A percentile compares a stretch with the other conserved stretches of the same genome.
Evolutionary conservation across 495 filamentous ascomycete species (phyloP).

Genomic region (Talaromyces borbonicus): DNA sequence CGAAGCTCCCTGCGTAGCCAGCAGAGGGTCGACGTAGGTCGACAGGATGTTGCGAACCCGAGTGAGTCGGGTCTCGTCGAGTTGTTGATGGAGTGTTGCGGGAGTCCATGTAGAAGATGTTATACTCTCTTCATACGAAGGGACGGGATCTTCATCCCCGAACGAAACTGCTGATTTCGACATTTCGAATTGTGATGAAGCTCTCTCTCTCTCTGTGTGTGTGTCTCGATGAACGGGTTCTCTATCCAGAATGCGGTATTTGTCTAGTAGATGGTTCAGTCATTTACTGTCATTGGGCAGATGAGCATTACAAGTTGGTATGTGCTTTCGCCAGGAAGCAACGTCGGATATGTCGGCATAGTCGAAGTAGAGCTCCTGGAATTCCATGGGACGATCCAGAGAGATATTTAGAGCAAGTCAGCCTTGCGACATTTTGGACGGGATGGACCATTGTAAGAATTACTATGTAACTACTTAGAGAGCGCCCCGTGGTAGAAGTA

Average conservation of each 20-base stretch:
- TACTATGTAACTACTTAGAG: too few relatives aligned
- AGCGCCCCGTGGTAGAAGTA: background rate
- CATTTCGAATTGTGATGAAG: too few relatives aligned
- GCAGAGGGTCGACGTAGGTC: constrained; percentile 17
- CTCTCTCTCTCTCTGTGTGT: too few relatives aligned
- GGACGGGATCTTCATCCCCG: background rate
- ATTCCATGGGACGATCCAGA: background rate
- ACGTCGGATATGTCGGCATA: background rate
- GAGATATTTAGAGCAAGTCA: background rate
- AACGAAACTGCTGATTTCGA: background rate
- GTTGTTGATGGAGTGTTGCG: constrained; percentile 6
- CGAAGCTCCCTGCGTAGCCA: constrained; percentile 11
- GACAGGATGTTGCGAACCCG: constrained; percentile 14
- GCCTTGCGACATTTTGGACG: background rate
- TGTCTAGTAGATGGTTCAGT: too few relatives aligned
- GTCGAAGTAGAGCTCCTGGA: background rate
- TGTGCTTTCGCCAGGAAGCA: background rate
- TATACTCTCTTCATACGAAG: constrained; percentile 8
- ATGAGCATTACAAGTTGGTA: too few relatives aligned
- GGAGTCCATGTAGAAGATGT: constrained; percentile 4
- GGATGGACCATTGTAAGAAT: background rate
- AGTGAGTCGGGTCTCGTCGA: constrained; percentile 11
- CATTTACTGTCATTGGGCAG: too few relatives aligned
- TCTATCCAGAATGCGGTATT: too few relatives aligned
- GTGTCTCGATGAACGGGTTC: too few relatives aligned